phyloP scores from a whole-genome alignment of 345 rosid genomes.

The Eucalyptus erythrocorys region DNA sequence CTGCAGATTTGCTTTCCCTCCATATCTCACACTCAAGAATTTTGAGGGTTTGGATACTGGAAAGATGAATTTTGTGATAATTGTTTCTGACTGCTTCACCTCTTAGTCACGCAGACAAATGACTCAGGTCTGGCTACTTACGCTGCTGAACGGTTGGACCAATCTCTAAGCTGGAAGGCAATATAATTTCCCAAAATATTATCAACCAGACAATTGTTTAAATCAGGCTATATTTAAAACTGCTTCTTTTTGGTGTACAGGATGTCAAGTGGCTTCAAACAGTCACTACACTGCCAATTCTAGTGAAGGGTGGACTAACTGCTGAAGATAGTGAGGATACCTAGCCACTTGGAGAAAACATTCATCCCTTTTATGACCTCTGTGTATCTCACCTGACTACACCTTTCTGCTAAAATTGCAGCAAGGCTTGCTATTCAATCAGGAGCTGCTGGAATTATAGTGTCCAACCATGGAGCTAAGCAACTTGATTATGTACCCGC shows the following conservation, averaged over 20 bases:
- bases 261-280: conserved; percentile 92
- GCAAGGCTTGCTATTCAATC: conserved; percentile 57
- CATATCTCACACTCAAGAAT: conserved; percentile 69
- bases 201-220: neutral
- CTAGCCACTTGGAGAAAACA: neutral
- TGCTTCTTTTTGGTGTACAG: conserved; percentile 13
- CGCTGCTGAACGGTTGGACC: conserved; percentile 69
- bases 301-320: conserved; percentile 85
- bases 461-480: conserved; percentile 87
- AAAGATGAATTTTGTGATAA: conserved; percentile 41
- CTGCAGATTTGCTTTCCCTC: conserved; percentile 64
- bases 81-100: neutral
- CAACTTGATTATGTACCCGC: conserved; percentile 92
- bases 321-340: conserved; percentile 66
- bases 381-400: neutral
- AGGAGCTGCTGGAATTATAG: conserved; percentile 88
- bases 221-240: neutral
- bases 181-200: neutral
- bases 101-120: conserved; percentile 26
- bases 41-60: conserved; percentile 81
- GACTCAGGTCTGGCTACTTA: conserved; percentile 86
- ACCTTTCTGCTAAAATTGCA: conserved; percentile 8
- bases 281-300: conserved; percentile 81
- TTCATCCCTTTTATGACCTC: neutral
- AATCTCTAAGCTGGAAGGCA: conserved; percentile 84